Conservation (phyloP, 805 yeast species). For the Hagleromyces aurorensis region DNA sequence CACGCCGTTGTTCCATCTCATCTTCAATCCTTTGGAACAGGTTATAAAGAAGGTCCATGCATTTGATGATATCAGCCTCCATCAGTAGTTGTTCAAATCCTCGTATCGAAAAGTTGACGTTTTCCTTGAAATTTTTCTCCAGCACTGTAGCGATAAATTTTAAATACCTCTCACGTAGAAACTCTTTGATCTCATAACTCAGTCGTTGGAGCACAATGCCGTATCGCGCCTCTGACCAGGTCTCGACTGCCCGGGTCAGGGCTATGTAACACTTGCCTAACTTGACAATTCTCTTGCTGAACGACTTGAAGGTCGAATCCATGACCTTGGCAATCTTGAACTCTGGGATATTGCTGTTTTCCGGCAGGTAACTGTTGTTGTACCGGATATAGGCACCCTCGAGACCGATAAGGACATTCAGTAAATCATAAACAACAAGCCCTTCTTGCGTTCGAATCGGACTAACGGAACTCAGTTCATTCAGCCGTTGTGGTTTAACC, state of each 20-base stretch:
- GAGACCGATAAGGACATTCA: slow-evolving; percentile 57
- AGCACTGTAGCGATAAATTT: slow-evolving; percentile 33
- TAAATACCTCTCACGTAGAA: slow-evolving; percentile 33
- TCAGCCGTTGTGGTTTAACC: slow-evolving; percentile 39
- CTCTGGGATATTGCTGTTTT: slow-evolving; percentile 46
- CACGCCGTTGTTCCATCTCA: slow-evolving; percentile 36
- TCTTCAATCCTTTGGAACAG: slow-evolving; percentile 43
- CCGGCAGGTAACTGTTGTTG: slow-evolving; percentile 51
- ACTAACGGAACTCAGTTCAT: slow-evolving; percentile 29
- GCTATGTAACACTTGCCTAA: slow-evolving; percentile 58
- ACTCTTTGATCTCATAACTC: slow-evolving; percentile 48
- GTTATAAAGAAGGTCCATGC: slow-evolving; percentile 50
- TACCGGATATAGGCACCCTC: slow-evolving; percentile 76
- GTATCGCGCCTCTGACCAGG: slow-evolving; percentile 44
- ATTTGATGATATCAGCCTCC: slow-evolving; percentile 29
- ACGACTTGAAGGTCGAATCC: slow-evolving; percentile 65
- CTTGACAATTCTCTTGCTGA: slow-evolving; percentile 51
- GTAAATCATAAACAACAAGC: slow-evolving; percentile 58
- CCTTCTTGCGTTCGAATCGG: slow-evolving; percentile 63
- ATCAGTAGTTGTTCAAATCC: slow-evolving; percentile 46
- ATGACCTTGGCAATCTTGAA: slow-evolving; percentile 63
- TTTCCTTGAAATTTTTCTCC: slow-evolving; percentile 46
- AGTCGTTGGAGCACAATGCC: slow-evolving; percentile 74
- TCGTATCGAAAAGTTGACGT: slow-evolving; percentile 49
- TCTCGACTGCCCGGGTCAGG: slow-evolving; percentile 51